Base-by-base conservation (phyloP, 208 protist genomes). In the Strigomonas culicis region DNA sequence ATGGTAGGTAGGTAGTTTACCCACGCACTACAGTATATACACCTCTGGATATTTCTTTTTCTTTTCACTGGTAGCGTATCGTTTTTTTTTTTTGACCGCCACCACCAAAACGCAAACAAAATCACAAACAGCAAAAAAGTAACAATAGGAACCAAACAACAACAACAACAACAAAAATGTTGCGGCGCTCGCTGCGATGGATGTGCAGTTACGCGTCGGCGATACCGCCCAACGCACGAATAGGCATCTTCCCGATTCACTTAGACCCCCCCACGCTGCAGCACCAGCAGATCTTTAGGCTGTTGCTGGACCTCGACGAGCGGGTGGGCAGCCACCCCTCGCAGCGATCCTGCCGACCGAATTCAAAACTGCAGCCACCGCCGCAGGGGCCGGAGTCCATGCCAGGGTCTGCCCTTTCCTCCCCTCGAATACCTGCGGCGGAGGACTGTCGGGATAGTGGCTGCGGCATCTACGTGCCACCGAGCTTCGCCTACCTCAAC, bases 241-340 rank as follows among this genome's bases (percentile, higher is more conserved):
- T 96, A 10, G 86, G 77, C 4, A 77, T 96, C 50, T 96, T 96
- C 51, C 86, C 90, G 6, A 60, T 96, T 27, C 90, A 96, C 65
- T 72, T 96, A 6, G 90, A 96, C 68, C 90, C 90, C 8, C 90
- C 90, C 6, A 96, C 90, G 27, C 61, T 79, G 11, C 86, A 96
- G 51, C 90, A 96, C 61, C 77, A 82, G 0, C 80, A 90, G 27
- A 68, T 96, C 1, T 96, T 96, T 64, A 71, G 77, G 11, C 77
- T 93, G n/a, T 77, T 96, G 44, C 75, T 93, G 39, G 86, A 82
- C 13, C 61, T 72, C 4, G 63, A 76, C 24, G 70, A 75, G 31
- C n/a, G 70, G 8, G 43, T 43, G 24, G 52, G 39, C 15, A 34
- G 39, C 28, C 4, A 62, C 15, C 8, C 49, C 22, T 2, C 19